Percentiles rank a stretch among this genome's conserved stretches.
phyloP scores from a whole-genome alignment of 495 filamentous ascomycete species.

The Daldinia grandis region DNA sequence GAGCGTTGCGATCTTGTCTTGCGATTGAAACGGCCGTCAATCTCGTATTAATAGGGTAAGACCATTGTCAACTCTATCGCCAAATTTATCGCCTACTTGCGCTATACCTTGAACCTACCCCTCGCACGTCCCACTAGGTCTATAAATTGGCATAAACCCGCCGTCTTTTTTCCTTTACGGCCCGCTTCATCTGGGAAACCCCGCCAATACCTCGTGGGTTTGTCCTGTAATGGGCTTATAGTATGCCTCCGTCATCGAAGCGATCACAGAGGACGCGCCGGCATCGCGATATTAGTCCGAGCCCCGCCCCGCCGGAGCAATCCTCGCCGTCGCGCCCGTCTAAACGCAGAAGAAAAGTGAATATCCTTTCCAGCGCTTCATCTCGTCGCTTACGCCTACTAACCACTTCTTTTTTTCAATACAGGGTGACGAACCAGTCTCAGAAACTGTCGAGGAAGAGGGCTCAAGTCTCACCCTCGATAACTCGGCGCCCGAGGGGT shows the following conservation, averaged over 20 bases:
- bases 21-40: background rate
- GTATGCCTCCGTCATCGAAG: slow-evolving; percentile 56
- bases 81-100: slow-evolving; percentile 8
- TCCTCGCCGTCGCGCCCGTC: slow-evolving; percentile 77
- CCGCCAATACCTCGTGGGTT: background rate
- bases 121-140: background rate
- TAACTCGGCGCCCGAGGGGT: slow-evolving; percentile 52
- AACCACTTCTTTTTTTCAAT: slow-evolving; percentile 19
- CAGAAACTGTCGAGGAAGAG: slow-evolving; percentile 51
- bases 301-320: slow-evolving; percentile 46
- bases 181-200: background rate
- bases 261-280: slow-evolving; percentile 53
- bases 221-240: slow-evolving; percentile 30
- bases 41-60: background rate
- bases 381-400: slow-evolving; percentile 7
- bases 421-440: slow-evolving; percentile 48
- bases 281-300: slow-evolving; percentile 50
- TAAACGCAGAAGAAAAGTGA: slow-evolving; percentile 80
- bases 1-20: background rate
- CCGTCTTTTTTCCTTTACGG: background rate
- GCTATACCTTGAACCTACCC: background rate
- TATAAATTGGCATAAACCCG: background rate
- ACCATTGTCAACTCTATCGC: background rate
- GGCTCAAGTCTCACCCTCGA: slow-evolving; percentile 58
- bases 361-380: slow-evolving; percentile 41